Conservation (phyloP, 2,329 filamentous ascomycete genomes). For the Monilinia vaccinii-corymbosi region DNA sequence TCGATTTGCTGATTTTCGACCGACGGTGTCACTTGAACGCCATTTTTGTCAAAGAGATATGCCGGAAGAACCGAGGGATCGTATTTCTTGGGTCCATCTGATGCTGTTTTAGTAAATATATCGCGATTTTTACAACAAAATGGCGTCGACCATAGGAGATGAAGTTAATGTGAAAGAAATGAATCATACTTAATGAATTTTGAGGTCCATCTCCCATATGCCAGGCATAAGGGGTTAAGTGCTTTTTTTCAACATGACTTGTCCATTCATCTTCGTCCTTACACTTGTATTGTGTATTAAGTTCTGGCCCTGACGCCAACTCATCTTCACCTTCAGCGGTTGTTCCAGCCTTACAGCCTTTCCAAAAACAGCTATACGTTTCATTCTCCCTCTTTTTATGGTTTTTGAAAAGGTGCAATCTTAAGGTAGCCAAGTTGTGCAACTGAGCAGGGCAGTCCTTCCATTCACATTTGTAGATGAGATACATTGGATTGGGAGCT, state of each 20-base stretch:
- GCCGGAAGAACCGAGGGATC: conserved; percentile 9
- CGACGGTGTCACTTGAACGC: conserved; percentile 50
- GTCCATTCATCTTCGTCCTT: conserved; percentile 31
- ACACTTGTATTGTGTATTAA: conserved; percentile 12
- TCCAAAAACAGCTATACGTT: conserved; percentile 32
- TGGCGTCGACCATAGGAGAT: not conserved
- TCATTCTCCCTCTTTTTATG: conserved; percentile 33
- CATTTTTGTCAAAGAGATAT: conserved; percentile 41
- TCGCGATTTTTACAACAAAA: not conserved
- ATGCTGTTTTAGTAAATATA: conserved; percentile 8
- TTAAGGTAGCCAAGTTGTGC: conserved; percentile 52
- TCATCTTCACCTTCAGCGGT: conserved; percentile 13
- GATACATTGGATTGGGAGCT: conserved; percentile 34
- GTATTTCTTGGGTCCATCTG: conserved; percentile 10
- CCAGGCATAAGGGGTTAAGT: conserved; percentile 47
- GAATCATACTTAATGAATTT: conserved; percentile 20
- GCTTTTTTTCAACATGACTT: conserved; percentile 44
- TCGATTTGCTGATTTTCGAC: conserved; percentile 44
- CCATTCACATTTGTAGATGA: conserved; percentile 54
- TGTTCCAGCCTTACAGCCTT: conserved; percentile 30
- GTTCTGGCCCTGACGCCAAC: conserved; percentile 10
- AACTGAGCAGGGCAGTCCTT: conserved; percentile 48
- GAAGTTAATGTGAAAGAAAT: not conserved
- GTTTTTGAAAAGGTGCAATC: conserved; percentile 42
- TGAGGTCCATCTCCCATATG: conserved; percentile 50